Percentiles rank a stretch among this genome's conserved stretches.
Conservation (phyloP, 345 rosid genomes). For the Salix dunnii region DNA sequence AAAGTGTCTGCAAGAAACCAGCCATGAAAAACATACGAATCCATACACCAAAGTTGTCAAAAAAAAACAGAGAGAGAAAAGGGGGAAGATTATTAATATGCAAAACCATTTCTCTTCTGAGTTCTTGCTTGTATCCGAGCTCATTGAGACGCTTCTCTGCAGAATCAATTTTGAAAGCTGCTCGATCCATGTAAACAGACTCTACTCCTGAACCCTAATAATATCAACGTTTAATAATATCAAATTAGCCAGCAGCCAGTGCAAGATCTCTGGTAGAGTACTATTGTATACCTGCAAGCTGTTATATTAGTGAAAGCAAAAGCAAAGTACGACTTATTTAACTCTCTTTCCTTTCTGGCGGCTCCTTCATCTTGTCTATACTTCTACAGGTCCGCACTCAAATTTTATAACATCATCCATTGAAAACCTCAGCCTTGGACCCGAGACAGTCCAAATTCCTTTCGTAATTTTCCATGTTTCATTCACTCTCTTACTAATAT, state of each 20-base stretch:
- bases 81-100: not conserved
- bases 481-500: too few species aligned
- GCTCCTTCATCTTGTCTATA: not conserved
- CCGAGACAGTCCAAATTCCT: too few species aligned
- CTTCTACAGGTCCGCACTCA: not conserved
- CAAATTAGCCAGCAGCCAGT: too few species aligned
- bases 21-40: not conserved
- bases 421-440: too few species aligned
- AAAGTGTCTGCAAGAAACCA: conserved; percentile 40
- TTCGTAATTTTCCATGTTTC: too few species aligned
- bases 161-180: conserved; percentile 36
- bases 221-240: too few species aligned
- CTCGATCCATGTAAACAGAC: not conserved
- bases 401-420: too few species aligned
- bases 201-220: not conserved
- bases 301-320: too few species aligned
- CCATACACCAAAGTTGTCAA: not conserved
- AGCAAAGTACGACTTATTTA: not conserved
- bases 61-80: not conserved
- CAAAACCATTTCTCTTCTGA: conserved; percentile 61
- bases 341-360: not conserved
- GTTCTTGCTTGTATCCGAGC: conserved; percentile 65
- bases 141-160: conserved; percentile 64
- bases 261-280: too few species aligned
- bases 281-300: too few species aligned